Evolutionary conservation across 2,329 filamentous ascomycete genomes (phyloP).

Genomic region (Rachicladosporium sp.): DNA sequence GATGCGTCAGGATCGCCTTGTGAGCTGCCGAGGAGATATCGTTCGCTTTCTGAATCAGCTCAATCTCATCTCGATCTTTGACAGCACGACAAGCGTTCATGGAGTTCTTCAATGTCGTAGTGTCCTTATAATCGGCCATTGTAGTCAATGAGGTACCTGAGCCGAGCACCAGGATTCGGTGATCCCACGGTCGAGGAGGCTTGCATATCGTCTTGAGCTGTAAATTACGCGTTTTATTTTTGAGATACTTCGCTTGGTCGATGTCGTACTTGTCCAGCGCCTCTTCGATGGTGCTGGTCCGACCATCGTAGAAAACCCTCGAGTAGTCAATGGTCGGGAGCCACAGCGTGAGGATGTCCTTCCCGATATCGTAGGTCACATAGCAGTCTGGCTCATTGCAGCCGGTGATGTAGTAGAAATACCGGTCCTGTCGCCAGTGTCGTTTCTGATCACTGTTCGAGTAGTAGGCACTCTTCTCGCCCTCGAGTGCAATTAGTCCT

Average conservation of each 20-base stretch:
- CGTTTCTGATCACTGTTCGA: conserved; percentile 69
- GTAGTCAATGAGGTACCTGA: background rate
- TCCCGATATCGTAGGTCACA: conserved; percentile 66
- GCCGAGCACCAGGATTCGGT: background rate
- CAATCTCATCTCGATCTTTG: conserved; percentile 79
- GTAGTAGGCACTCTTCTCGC: conserved; percentile 21
- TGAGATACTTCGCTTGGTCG: conserved; percentile 51
- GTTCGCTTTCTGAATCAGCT: conserved; percentile 69
- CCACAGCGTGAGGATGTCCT: conserved; percentile 67
- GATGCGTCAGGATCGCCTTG: conserved; percentile 52
- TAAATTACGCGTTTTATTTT: background rate
- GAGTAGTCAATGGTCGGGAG: conserved; percentile 84
- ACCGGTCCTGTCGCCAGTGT: conserved; percentile 66
- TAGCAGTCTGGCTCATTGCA: conserved; percentile 70
- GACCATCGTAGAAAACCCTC: conserved; percentile 82
- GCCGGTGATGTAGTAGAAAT: conserved; percentile 91
- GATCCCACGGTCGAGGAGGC: background rate
- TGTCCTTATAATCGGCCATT: background rate
- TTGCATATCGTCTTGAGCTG: background rate
- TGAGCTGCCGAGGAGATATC: conserved; percentile 69
- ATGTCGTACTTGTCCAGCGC: conserved; percentile 68
- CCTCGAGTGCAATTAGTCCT: conserved; percentile 77
- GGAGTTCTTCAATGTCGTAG: background rate
- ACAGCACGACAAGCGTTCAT: conserved; percentile 66
- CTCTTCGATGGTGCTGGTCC: conserved; percentile 66